Percentiles rank a stretch among this genome's conserved stretches.
Evolutionary conservation across 2,329 filamentous ascomycete species (phyloP).

Genomic region (Falciphora oryzae): DNA sequence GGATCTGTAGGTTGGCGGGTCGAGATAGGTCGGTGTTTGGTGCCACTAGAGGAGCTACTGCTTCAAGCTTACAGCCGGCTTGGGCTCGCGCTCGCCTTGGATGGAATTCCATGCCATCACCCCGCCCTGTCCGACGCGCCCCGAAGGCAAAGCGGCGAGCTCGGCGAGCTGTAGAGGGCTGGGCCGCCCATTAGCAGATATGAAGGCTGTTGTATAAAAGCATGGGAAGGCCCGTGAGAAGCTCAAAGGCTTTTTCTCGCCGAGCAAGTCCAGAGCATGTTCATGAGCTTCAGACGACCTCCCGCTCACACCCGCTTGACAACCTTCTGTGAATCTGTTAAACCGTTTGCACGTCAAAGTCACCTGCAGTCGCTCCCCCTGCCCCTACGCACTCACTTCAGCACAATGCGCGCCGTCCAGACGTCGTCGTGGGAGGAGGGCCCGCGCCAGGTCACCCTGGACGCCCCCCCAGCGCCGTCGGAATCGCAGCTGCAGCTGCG

Average conservation of each 20-base stretch:
- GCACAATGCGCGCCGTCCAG: constrained; percentile 3
- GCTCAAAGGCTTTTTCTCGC: not conserved
- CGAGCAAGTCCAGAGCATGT: not conserved
- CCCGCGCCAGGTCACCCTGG: not conserved
- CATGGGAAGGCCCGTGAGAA: not conserved
- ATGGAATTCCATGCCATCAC: not conserved
- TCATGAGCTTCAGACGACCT: not conserved
- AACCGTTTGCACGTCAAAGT: too few species aligned
- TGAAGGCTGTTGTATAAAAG: not conserved
- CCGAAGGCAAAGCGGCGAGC: not conserved
- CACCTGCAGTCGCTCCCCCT: too few species aligned
- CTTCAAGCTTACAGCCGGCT: not conserved
- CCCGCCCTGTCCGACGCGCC: too few species aligned
- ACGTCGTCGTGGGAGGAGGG: constrained; percentile 1
- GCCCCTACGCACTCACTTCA: not conserved
- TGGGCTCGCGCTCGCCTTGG: too few species aligned
- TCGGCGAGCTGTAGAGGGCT: not conserved
- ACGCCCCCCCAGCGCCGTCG: not conserved
- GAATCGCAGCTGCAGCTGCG: constrained; percentile 38
- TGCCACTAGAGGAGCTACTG: not conserved
- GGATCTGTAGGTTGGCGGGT: not conserved
- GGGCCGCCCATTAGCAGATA: too few species aligned
- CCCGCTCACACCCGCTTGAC: not conserved
- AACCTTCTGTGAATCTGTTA: not conserved
- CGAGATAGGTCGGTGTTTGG: not conserved